Percentiles rank a stretch among this genome's conserved stretches.
phyloP scores from a whole-genome alignment of 352 stramenopile species.

The Peronospora destructor region DNA sequence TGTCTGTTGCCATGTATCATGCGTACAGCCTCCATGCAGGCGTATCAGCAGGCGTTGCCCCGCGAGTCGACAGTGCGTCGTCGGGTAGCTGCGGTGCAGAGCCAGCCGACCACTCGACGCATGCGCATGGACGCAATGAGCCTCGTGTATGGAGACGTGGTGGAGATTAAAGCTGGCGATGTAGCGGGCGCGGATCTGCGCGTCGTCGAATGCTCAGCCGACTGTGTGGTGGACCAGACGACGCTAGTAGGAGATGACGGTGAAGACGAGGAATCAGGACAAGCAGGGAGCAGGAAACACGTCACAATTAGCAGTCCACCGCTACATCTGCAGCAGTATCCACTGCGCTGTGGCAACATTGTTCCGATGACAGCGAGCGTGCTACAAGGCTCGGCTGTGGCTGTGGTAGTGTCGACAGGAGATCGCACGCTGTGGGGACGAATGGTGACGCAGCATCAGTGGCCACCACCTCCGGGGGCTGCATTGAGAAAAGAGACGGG shows the following conservation, averaged over 20 bases:
- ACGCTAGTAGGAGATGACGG: conserved; percentile 32
- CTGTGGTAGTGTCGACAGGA: conserved; percentile 67
- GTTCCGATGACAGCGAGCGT: conserved; percentile 62
- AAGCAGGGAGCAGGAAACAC: conserved; percentile 28
- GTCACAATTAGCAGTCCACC: conserved; percentile 23
- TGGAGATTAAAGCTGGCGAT: conserved; percentile 86
- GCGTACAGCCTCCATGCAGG: conserved; percentile 86
- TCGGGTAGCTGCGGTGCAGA: conserved; percentile 13
- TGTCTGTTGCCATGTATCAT: conserved; percentile 91
- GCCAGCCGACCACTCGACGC: conserved; percentile 43
- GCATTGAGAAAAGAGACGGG: conserved; percentile 11
- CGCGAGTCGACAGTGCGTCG: conserved; percentile 87
- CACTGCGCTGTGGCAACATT: conserved; percentile 54
- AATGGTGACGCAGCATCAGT: conserved; percentile 51
- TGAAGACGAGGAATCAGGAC: conserved; percentile 24
- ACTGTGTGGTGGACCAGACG: conserved; percentile 69
- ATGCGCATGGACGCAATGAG: conserved; percentile 88
- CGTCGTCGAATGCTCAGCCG: conserved; percentile 66
- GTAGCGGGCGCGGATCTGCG: conserved; percentile 86
- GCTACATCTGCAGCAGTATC: conserved; percentile 19
- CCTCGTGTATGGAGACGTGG: conserved; percentile 89
- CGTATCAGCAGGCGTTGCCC: conserved; percentile 77
- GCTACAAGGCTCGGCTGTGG: conserved; percentile 44
- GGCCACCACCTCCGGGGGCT: conserved; percentile 30
- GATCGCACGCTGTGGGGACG: conserved; percentile 67